Evolutionary conservation across 305 asterid species (phyloP), one percentile per base, ranked within the genome.

Genomic region (Ajuga reptans): DNA sequence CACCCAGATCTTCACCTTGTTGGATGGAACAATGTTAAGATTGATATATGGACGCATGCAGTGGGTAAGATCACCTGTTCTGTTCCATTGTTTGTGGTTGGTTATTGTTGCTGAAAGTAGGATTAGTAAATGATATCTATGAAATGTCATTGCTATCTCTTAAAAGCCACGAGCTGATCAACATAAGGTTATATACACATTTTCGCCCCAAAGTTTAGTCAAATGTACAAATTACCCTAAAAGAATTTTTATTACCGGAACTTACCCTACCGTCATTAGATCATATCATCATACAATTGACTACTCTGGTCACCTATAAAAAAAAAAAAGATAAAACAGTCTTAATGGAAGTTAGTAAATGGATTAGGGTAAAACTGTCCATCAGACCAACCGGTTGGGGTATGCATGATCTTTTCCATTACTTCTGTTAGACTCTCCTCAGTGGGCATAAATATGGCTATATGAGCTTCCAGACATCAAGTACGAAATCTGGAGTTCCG

Each of bases 1-100:
- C 97, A 92, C 83, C 98, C 97, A 0, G 96, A 92, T 87, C 90
- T 92, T 72, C 98, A 92, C 86, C 97, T 92, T 50, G 86, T 83
- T 63, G 96, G 88, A 74, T 92, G 98, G 98, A 89, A 92, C 86
- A 90, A 85, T 8, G 79, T 90, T 76, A 82, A 80, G 84, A 83
- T 89, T 71, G 98, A 89, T 53, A 84, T 92, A 46, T 89, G 95
- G 94, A 89, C 98, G 2, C 97, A 92, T 68, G 89, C 89, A 55
- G 90, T 84, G 65, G 96, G 98, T 92, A 83, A 76, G 91, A 41
- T 70, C 21, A 56, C 60, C 36, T 29, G 4, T 16, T n/a, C 6
- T 29, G 6, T 24, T 47, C 71, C 45, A 31, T 51, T 42, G 51
- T 16, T 66, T 57, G 18, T 51, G 49, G 51, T 50, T 49, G 27